A percentile compares a stretch with the other conserved stretches of the same genome.
phyloP scores from a whole-genome alignment of 345 rosid genomes.

The Citrus medica region DNA sequence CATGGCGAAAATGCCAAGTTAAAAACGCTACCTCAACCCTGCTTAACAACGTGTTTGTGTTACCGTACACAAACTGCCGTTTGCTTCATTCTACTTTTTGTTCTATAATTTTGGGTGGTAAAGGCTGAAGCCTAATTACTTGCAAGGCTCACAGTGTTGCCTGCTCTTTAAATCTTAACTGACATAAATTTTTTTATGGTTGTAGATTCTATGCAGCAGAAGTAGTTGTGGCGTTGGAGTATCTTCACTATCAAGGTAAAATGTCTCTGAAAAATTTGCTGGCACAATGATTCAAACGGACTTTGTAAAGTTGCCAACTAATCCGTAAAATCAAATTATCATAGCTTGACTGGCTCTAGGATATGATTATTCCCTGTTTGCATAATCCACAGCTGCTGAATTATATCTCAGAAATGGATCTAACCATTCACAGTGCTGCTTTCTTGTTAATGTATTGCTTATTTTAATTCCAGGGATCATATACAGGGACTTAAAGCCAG shows the following conservation, averaged over 20 bases:
- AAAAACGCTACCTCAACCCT: background rate
- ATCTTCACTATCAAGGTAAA: conserved; percentile 96
- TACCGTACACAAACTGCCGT: no score
- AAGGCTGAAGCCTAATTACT: background rate
- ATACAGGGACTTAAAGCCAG: conserved; percentile 91
- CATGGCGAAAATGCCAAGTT: background rate
- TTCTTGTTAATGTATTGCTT: background rate
- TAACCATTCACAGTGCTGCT: background rate
- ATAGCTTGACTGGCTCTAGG: background rate
- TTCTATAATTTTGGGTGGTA: background rate
- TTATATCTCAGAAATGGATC: conserved; percentile 1
- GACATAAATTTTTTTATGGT: conserved; percentile 4
- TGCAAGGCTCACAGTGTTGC: background rate
- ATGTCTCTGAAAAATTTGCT: background rate
- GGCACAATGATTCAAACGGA: background rate
- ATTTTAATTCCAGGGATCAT: conserved; percentile 59
- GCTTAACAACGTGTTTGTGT: background rate
- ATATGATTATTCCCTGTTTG: background rate
- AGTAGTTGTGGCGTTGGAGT: conserved; percentile 86
- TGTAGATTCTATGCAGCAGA: conserved; percentile 87
- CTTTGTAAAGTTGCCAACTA: background rate
- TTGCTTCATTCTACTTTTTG: no score
- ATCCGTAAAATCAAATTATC: background rate
- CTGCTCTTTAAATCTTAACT: background rate
- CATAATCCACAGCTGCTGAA: background rate